A percentile compares a stretch with the other conserved stretches of the same genome.
Conservation (phyloP, 75 land plant genomes). For the Larix kaempferi region DNA sequence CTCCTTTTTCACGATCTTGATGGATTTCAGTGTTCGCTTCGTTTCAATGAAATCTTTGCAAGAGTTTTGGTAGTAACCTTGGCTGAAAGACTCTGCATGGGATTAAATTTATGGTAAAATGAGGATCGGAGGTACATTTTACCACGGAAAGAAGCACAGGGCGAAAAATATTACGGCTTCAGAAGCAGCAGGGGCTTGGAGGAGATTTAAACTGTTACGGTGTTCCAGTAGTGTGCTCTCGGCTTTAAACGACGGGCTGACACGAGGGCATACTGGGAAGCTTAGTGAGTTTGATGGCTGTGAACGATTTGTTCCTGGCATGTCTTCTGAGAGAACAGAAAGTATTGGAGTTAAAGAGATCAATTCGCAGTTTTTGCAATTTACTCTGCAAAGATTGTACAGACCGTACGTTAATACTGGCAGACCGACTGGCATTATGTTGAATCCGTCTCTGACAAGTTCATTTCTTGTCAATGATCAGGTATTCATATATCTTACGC, state of each 20-base stretch:
- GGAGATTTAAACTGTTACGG: background rate
- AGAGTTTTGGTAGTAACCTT: no score
- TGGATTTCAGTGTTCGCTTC: no score
- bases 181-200: background rate
- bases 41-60: no score
- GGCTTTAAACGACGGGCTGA: background rate
- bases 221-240: background rate
- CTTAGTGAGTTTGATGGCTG: background rate
- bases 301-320: background rate
- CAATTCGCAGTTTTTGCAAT: background rate
- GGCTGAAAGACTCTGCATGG: no score
- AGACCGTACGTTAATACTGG: background rate
- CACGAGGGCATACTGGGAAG: background rate
- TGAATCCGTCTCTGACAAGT: background rate
- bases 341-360: background rate
- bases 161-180: background rate
- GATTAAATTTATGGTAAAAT: background rate
- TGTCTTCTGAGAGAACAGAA: background rate
- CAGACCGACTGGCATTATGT: background rate
- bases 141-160: background rate
- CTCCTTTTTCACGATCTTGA: no score
- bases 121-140: background rate
- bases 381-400: background rate
- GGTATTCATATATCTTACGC: background rate
- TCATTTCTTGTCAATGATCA: background rate